Percentiles rank a stretch among this genome's conserved stretches.
These are phyloP conservation scores for Alternaria sp. DNA, from an alignment of 2,329 filamentous ascomycete species.

Conservation along the genomic window DNA sequence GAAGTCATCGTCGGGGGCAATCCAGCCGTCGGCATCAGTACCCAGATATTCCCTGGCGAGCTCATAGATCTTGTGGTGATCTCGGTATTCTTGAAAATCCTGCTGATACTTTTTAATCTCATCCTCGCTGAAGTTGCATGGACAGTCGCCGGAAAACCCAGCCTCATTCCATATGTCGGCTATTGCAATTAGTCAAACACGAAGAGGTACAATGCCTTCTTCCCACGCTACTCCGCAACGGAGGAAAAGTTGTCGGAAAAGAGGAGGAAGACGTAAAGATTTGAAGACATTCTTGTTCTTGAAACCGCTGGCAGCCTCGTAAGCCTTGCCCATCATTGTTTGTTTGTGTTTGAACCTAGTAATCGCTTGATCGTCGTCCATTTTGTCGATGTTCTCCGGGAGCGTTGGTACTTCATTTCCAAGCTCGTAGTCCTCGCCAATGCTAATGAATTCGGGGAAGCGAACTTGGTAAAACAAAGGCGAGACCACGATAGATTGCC, in stretches of 20 bases:
- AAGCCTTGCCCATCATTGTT: slow-evolving; percentile 37
- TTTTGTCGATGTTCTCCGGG: slow-evolving; percentile 19
- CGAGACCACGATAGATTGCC: slow-evolving; percentile 36
- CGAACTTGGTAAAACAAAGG: slow-evolving; percentile 29
- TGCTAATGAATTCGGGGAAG: slow-evolving; percentile 28
- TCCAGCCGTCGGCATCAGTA: slow-evolving; percentile 51
- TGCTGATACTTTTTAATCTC: slow-evolving; percentile 38
- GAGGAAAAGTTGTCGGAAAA: slow-evolving; percentile 47
- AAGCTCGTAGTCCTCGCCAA: slow-evolving; percentile 26
- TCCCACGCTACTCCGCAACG: slow-evolving; percentile 37
- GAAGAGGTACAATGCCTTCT: slow-evolving; percentile 46
- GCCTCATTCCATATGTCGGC: slow-evolving; percentile 38
- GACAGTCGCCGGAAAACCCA: slow-evolving; percentile 35
- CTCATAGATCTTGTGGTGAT: slow-evolving; percentile 38
- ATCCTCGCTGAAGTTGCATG: slow-evolving; percentile 40
- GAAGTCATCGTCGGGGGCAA: slow-evolving; percentile 45
- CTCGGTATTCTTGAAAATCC: slow-evolving; percentile 45
- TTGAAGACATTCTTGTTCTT: slow-evolving; percentile 10
- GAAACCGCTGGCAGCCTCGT: slow-evolving; percentile 41
- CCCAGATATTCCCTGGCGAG: slow-evolving; percentile 40
- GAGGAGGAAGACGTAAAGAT: slow-evolving; percentile 21
- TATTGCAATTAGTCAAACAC: slow-evolving; percentile 47
- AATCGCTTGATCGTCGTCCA: slow-evolving; percentile 20
- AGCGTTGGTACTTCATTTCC: slow-evolving; percentile 16
- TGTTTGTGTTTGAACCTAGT: slow-evolving; percentile 15